Conservation (phyloP, 352 stramenopile species). For the Globisporangium iwayamae region DNA sequence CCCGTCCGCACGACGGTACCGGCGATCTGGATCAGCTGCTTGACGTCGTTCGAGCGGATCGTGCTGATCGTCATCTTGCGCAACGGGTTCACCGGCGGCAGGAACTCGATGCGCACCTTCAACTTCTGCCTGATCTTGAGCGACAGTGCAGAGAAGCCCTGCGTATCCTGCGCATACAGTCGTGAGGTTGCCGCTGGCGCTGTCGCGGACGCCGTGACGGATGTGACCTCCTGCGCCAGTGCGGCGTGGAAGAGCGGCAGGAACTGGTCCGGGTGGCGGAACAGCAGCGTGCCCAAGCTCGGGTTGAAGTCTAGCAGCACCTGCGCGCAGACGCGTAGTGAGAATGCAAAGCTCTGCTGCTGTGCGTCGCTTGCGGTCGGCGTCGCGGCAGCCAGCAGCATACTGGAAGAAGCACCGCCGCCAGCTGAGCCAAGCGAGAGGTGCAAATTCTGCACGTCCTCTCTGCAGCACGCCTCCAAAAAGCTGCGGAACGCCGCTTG, state of each 20-base stretch:
- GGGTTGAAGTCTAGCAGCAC: conserved; percentile 78
- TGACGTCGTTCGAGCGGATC: conserved; percentile 90
- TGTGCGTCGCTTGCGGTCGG: conserved; percentile 12
- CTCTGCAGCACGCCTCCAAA: conserved; percentile 13
- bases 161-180: conserved; percentile 15
- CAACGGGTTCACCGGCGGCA: conserved; percentile 81
- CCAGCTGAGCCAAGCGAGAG: conserved; percentile 1
- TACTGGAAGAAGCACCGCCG: neutral
- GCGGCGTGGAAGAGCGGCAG: conserved; percentile 87
- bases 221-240: conserved; percentile 47
- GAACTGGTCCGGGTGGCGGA: conserved; percentile 86
- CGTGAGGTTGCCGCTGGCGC: neutral
- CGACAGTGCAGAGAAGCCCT: conserved; percentile 22
- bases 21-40: conserved; percentile 79
- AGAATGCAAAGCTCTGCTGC: conserved; percentile 42
- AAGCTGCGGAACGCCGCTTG: conserved; percentile 20
- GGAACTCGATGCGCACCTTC: conserved; percentile 89
- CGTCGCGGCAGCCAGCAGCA: neutral
- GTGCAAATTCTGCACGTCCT: conserved; percentile 11
- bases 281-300: conserved; percentile 76
- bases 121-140: conserved; percentile 38
- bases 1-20: conserved; percentile 90
- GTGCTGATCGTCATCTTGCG: conserved; percentile 23
- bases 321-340: conserved; percentile 64
- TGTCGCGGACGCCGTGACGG: conserved; percentile 11